Evolutionary conservation across 306 rosid genomes (phyloP), one percentile per base, ranked within the genome.

Genomic region (Cicer judaicum): DNA sequence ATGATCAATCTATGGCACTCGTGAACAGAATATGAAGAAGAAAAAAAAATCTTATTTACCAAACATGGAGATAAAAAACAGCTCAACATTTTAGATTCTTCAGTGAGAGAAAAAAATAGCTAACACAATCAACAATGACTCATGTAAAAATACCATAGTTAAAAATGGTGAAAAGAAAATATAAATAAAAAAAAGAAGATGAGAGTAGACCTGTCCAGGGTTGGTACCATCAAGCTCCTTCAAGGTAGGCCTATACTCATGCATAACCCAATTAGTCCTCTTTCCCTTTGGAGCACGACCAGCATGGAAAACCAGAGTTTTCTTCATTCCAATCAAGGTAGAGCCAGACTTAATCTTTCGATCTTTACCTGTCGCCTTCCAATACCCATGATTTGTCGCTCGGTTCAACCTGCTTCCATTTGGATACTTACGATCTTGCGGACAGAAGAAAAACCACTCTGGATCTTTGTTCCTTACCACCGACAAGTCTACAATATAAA

Each of bases 311-410:
- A 95, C 99, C 55, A 95, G 84, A 12, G 99, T 95, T 91, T 92
- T 95, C 81, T 95, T 95, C 99, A 92, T 92, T 71, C 99, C 99
- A 81, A 95, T 89, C 93, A 92, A 62, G 54, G 12, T 80, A 0
- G 76, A 50, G 5, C 93, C 90, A 14, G 97, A 90, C 90, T 86
- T 95, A 70, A 95, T 95, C 78, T 5, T 83, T 2, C 99, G 89
- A 90, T 95, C 99, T 82, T 88, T 95, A 1, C 99, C 99, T 0
- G 99, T 95, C 0, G 99, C 99, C 86, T 95, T 95, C 99, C 99
- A 95, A 62, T 92, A 95, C 53, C 99, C 99, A 40, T 79, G 84
- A 49, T 0, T 47, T 4, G 99, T 95, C 34, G 99, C 99, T 57
- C 99, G 84, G 84, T 95, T 95, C 84, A 90, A 84, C 59, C 99